Percentiles rank a stretch among this genome's conserved stretches.
These are phyloP conservation scores for Cylindrotheca closterium DNA, from an alignment of 108 stramenopile species.

Conservation along the genomic window DNA sequence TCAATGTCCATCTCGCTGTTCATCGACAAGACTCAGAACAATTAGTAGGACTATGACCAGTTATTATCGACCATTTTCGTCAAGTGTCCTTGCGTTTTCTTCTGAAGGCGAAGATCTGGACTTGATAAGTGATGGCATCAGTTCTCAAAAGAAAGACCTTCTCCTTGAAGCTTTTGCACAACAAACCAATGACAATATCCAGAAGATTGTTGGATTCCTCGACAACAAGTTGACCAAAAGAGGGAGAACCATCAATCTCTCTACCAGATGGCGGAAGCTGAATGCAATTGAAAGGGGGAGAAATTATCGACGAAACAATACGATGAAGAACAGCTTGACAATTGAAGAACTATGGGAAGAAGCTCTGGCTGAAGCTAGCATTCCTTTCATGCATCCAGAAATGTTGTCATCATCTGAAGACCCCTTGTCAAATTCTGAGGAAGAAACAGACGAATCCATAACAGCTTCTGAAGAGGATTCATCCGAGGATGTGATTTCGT, in stretches of 20 bases:
- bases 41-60: no score
- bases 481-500: background rate
- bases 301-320: background rate
- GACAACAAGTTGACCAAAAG: conserved; percentile 2
- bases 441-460: no score
- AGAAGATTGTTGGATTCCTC: conserved; percentile 5
- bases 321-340: background rate
- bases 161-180: conserved; percentile 14
- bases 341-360: conserved; percentile 25
- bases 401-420: background rate
- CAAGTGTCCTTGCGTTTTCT: no score
- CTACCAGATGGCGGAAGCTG: conserved; percentile 12
- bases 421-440: background rate
- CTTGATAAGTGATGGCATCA: background rate
- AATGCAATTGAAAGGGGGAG: conserved; percentile 4
- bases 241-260: background rate
- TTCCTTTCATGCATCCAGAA: background rate
- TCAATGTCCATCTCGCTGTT: no score
- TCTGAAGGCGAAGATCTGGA: background rate
- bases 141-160: background rate
- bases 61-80: no score
- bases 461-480: background rate
- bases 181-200: conserved; percentile 12
- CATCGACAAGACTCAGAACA: no score
- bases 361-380: conserved; percentile 1